Evolutionary conservation across 139 green algal genomes (phyloP), one percentile per base, ranked within the genome.

Genomic region (Coccomyxa sp.): DNA sequence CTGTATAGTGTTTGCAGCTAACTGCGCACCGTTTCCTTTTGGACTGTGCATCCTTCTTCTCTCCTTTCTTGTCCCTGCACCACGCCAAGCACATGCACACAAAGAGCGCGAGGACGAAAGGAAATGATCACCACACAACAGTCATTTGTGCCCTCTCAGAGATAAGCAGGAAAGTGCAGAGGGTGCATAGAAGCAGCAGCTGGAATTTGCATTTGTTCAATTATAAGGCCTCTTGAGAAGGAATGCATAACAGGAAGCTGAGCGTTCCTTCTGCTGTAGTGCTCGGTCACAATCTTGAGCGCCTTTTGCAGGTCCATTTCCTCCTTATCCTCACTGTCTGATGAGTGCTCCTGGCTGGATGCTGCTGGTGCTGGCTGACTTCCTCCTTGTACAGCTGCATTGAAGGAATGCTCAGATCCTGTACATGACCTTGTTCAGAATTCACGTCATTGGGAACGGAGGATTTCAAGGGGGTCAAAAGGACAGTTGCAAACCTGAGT

Each of bases 251-350:
- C 30, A 31, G 31, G 14, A 16, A 59, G 16, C 31, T 16, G 15
- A 63, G 76, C 79, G 28, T 82, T 82, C 79, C 79, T 82, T 38
- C 14, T 75, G 58, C 79, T 16, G 27, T 86, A 86, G 71, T 86
- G 83, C 45, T 83, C 76, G 15, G 83, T 76, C 10, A 86, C 83
- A 60, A 86, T 80, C 28, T 82, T n/a, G 31, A 86, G 67, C 16
- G 83, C 83, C 28, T 74, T 74, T 67, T 83, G 28, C 68, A 86
- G 23, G 79, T 86, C 68, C 83, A 86, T 83, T 58, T 58, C 59
- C 14, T 67, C 76, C 17, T 59, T n/a, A 30, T 58, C 21, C 78
- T 45, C 31, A 15, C 58, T 67, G 23, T 58, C 51, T 12, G 27
- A 27, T 1, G 71, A 78, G 71, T 71, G 27, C 57, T 82, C 58